Base-by-base conservation (phyloP, 768 basidiomycete genomes). In the Ramaria rubella region DNA sequence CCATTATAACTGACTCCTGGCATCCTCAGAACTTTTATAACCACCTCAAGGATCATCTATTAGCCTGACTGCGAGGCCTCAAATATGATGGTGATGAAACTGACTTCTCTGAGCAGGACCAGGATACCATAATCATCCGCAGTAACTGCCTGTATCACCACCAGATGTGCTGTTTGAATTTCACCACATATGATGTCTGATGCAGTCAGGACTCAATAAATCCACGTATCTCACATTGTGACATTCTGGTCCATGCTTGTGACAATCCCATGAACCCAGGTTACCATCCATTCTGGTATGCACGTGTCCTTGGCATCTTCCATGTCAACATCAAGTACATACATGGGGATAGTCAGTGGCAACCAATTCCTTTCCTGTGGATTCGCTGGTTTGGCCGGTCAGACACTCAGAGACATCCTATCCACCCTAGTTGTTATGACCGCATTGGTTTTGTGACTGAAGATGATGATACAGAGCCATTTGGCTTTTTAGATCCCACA, bases 241-340 rank as follows among this genome's bases (percentile, higher is more conserved):
- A 60, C n/a, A 36, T 71, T 5, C 66, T 70, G 66, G 12, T 60
- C 0, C 58, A 62, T 1, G 60, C 60, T 1, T 24, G 26, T 0
- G 62, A 65, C 55, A 50, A 65, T 15, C 51, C 33, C 9, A 15
- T 15, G 1, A 36, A 36, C n/a, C 31, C 14, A 21, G 31, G 60
- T 26, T 11, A 57, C 2, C 62, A 66, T 43, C 63, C 61, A 1
- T 68, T 59, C 36, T 64, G 63, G 62, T 68, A 69, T 43, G 60
- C 63, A 0, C 30, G 59, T 31, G 60, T 65, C 45, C 29, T 58
- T 7, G 29, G 29, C 19, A 58, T 58, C 15, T 58, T 53, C 31
- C 56, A 58, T 38, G 49, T 58, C 49, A 38, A 51, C n/a, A 31
- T 43, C 23, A n/a, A 36, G 34, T 36, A n/a, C 21, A n/a, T 6